These are phyloP conservation scores for Leucosporidium creatinivorum DNA, from an alignment of 768 basidiomycete genomes.

Conservation along the genomic window DNA sequence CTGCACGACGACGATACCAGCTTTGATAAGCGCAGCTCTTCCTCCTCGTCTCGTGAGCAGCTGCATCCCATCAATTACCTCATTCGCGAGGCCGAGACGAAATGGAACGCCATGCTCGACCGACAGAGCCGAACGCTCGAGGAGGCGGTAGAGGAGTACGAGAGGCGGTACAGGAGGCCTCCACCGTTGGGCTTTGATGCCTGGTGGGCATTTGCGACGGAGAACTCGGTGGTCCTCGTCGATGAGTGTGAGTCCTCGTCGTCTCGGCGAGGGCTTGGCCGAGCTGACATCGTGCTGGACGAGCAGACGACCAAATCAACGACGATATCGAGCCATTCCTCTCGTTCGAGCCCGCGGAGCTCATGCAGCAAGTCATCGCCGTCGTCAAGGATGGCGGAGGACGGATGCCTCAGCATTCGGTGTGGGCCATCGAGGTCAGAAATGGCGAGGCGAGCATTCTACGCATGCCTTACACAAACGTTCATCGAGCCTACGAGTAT, in stretches of 20 bases:
- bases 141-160: too few species aligned
- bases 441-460: conserved; percentile 4
- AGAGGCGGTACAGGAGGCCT: conserved; percentile 42
- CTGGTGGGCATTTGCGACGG: conserved; percentile 57
- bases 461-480: conserved; percentile 5
- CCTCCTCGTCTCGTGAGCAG: too few species aligned
- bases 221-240: conserved; percentile 62
- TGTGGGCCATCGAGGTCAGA: conserved; percentile 14
- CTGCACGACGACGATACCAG: too few species aligned
- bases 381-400: conserved; percentile 15
- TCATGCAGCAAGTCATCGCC: conserved; percentile 15
- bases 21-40: too few species aligned
- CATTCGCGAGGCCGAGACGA: too few species aligned
- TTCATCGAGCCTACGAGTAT: conserved; percentile 21
- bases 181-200: conserved; percentile 86
- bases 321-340: conserved; percentile 33
- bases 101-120: too few species aligned
- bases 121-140: too few species aligned
- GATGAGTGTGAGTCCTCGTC: conserved; percentile 24
- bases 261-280: too few species aligned
- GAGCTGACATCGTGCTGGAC: too few species aligned
- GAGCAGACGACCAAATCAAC: conserved; percentile 29
- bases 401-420: conserved; percentile 12
- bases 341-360: conserved; percentile 15
- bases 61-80: too few species aligned